Evolutionary conservation across 1,284 basidiomycete species (phyloP).

Genomic region (Phlebopus sp.): DNA sequence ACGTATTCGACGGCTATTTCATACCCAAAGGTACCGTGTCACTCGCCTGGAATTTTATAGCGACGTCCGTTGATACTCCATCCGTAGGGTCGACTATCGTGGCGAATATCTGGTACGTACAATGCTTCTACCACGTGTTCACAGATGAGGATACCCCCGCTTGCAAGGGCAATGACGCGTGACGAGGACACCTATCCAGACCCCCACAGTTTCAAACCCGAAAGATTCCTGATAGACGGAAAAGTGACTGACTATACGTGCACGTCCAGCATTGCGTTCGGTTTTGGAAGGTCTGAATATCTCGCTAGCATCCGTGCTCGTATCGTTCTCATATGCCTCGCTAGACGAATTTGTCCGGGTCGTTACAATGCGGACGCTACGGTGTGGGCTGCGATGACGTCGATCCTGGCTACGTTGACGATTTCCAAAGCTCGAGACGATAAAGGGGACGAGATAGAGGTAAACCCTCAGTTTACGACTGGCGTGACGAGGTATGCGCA

Average conservation of each 20-base stretch:
- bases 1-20: constrained; percentile 39
- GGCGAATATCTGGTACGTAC: constrained; percentile 44
- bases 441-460: constrained; percentile 17
- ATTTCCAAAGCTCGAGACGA: constrained; percentile 18
- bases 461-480: constrained; percentile 13
- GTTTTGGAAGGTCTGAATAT: constrained; percentile 41
- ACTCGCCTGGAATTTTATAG: not conserved
- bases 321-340: not conserved
- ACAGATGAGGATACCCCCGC: not conserved
- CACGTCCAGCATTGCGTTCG: constrained; percentile 34
- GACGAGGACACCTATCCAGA: constrained; percentile 39
- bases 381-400: constrained; percentile 23
- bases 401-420: constrained; percentile 19
- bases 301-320: too few species aligned
- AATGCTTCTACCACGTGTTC: not conserved
- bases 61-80: not conserved
- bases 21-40: constrained; percentile 38
- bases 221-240: constrained; percentile 33
- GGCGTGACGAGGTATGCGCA: constrained; percentile 19
- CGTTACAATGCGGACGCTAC: constrained; percentile 24
- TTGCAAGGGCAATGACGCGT: constrained; percentile 45
- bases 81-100: constrained; percentile 35
- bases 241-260: constrained; percentile 34
- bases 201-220: constrained; percentile 40
- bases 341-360: constrained; percentile 27